Conservation (phyloP, 2,329 filamentous ascomycete species). For the Pestalotiopsis fici region DNA sequence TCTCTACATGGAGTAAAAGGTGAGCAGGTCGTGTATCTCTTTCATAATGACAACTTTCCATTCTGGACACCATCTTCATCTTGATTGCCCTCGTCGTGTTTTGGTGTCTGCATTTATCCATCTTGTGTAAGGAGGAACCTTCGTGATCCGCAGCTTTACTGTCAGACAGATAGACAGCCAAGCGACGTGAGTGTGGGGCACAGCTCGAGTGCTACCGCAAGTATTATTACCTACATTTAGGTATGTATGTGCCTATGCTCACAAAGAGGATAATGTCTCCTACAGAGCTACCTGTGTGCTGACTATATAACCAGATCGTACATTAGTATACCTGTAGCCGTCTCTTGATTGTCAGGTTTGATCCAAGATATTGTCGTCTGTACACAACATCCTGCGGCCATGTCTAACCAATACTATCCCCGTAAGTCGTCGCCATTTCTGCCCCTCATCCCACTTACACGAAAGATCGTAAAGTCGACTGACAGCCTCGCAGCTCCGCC, state of each 20-base stretch:
- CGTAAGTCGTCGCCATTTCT: constrained; percentile 34
- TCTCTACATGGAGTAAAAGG: background rate
- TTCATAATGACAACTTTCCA: background rate
- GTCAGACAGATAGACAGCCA: background rate
- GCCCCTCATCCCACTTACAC: background rate
- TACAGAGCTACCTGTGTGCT: constrained; percentile 1
- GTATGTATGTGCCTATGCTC: background rate
- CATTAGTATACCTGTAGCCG: background rate
- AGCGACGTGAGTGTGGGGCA: constrained; percentile 7
- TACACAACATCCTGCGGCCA: constrained; percentile 21
- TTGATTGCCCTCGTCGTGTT: no score
- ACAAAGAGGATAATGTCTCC: background rate
- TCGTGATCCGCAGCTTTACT: background rate
- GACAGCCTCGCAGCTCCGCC: constrained; percentile 38
- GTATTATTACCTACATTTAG: background rate
- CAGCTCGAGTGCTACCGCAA: background rate
- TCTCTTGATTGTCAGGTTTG: background rate
- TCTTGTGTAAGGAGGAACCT: no score
- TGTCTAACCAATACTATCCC: constrained; percentile 49
- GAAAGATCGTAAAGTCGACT: constrained; percentile 12
- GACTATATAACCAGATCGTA: background rate
- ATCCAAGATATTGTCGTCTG: background rate
- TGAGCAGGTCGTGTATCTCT: background rate
- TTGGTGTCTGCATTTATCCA: background rate
- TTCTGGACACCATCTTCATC: no score